phyloP scores from a whole-genome alignment of 352 stramenopile species.

The Porosira glacialis region DNA sequence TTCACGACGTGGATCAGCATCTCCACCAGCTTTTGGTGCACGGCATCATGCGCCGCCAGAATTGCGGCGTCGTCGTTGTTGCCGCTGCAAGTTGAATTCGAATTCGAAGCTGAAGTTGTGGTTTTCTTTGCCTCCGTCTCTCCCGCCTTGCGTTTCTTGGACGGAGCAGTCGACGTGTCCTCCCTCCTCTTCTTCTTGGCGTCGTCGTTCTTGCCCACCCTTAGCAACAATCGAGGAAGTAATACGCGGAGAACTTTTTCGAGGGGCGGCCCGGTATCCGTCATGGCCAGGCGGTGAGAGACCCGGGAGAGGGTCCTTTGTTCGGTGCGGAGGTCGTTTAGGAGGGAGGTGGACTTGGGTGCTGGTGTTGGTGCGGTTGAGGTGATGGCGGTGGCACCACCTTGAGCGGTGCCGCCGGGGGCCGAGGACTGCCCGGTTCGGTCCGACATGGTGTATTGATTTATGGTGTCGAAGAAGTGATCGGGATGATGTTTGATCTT shows the following conservation, averaged over 20 bases:
- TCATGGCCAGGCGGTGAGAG: slow-evolving; percentile 69
- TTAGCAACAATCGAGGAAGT: slow-evolving; percentile 59
- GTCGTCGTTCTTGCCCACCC: slow-evolving; percentile 74
- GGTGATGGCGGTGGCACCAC: no score
- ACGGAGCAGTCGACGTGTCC: background rate
- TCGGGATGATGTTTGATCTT: no score
- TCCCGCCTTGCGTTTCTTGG: background rate
- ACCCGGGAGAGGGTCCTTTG: slow-evolving; percentile 65
- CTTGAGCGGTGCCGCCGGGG: no score
- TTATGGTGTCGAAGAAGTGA: no score
- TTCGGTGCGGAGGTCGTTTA: no score
- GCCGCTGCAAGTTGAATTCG: no score
- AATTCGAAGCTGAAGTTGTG: no score
- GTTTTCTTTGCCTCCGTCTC: no score
- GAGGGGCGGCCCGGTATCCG: slow-evolving; percentile 46
- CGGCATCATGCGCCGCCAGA: slow-evolving; percentile 34
- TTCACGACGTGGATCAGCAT: slow-evolving; percentile 76
- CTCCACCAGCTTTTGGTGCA: slow-evolving; percentile 72
- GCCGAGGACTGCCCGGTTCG: no score
- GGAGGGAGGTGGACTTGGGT: no score
- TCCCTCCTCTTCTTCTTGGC: slow-evolving; percentile 13
- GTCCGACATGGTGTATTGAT: no score
- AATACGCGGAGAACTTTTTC: slow-evolving; percentile 60
- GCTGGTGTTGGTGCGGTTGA: no score
- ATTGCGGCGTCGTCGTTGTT: background rate